These are phyloP conservation scores for Phytopythium kandeliae DNA, from an alignment of 352 stramenopile species.

Conservation along the genomic window DNA sequence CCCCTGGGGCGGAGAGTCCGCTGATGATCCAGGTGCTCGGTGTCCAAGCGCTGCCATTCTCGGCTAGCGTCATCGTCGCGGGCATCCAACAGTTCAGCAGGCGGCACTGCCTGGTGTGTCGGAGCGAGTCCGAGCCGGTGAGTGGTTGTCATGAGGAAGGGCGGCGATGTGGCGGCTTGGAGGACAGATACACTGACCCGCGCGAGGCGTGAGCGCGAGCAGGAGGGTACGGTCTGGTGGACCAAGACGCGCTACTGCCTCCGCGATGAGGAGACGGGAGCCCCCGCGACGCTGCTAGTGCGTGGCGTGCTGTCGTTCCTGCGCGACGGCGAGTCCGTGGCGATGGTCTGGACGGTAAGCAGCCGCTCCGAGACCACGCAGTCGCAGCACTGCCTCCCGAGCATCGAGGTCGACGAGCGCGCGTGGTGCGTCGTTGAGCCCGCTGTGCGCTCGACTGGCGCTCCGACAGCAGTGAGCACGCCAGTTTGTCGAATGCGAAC, in stretches of 20 bases:
- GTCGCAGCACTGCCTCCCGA: not conserved
- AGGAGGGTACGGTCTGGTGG: not conserved
- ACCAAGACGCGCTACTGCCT: not conserved
- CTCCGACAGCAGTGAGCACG: too few relatives aligned
- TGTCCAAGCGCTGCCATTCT: not conserved
- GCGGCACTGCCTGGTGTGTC: not conserved
- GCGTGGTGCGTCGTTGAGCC: not conserved
- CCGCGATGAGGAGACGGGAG: not conserved
- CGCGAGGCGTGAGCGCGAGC: too few relatives aligned
- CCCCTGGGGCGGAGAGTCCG: not conserved
- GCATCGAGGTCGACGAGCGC: not conserved
- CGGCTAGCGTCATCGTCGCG: not conserved
- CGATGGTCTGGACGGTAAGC: not conserved
- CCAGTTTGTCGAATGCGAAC: not conserved
- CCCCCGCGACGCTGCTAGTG: not conserved
- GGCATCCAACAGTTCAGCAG: not conserved
- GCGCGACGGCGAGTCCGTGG: not conserved
- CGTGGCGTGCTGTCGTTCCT: not conserved
- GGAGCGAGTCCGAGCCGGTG: not conserved
- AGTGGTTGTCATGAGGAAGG: too few relatives aligned
- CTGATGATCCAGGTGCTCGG: not conserved
- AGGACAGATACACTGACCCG: too few relatives aligned
- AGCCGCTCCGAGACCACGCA: not conserved
- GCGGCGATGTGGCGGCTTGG: too few relatives aligned
- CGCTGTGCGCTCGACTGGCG: not conserved